A percentile compares a stretch with the other conserved stretches of the same genome.
phyloP scores from a whole-genome alignment of 164 flowering plant genomes.

The Stephania japonica region DNA sequence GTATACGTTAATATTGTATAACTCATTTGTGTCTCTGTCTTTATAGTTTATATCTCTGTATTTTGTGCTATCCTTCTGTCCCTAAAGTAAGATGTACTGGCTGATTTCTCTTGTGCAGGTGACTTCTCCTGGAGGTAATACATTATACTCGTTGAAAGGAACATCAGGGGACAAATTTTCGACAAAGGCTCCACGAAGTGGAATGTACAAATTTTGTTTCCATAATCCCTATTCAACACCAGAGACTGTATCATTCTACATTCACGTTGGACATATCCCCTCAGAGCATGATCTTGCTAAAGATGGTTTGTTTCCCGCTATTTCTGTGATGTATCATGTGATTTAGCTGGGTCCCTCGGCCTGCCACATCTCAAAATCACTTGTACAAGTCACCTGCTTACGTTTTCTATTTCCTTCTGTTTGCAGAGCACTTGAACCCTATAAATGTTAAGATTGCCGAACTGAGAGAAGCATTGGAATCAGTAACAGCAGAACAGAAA shows the following conservation, averaged over 20 bases:
- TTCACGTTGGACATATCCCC: conserved; percentile 95
- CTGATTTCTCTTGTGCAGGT: conserved; percentile 40
- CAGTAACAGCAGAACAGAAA: conserved; percentile 88
- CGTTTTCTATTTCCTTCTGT: neutral
- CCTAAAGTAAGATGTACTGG: neutral
- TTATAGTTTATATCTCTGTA: neutral
- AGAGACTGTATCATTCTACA: conserved; percentile 89
- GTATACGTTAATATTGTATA: too few species aligned
- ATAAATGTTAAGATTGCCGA: conserved; percentile 89
- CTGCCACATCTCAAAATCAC: neutral
- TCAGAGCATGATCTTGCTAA: conserved; percentile 93
- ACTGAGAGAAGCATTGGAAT: conserved; percentile 86
- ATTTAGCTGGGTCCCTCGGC: neutral
- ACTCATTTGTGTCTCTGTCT: neutral
- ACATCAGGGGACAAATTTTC: conserved; percentile 92
- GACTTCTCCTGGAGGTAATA: conserved; percentile 72
- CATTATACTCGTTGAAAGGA: conserved; percentile 63
- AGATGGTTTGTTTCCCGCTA: conserved; percentile 57
- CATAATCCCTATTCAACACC: conserved; percentile 81
- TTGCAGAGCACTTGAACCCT: conserved; percentile 89
- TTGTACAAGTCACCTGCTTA: neutral
- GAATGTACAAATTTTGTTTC: conserved; percentile 97
- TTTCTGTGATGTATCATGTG: neutral
- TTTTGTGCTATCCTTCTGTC: neutral
- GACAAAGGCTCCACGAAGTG: conserved; percentile 80